These are phyloP conservation scores for Torrubiella hemipterigena DNA, from an alignment of 2,329 filamentous ascomycete genomes.

Conservation along the genomic window DNA sequence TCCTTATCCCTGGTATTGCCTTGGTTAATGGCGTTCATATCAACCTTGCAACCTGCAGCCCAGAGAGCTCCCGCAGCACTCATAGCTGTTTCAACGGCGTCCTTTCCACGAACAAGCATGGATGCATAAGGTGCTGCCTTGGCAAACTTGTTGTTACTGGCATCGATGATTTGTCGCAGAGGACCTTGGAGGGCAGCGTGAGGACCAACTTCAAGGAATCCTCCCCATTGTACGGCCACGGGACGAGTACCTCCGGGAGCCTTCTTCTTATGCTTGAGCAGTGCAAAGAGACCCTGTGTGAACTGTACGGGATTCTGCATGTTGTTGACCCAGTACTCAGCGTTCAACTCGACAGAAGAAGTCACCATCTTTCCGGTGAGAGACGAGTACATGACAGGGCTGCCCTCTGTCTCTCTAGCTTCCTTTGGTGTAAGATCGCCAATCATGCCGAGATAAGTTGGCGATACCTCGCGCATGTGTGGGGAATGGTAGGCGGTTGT, in stretches of 20 bases:
- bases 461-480: slow-evolving; percentile 13
- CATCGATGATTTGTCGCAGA: slow-evolving; percentile 8
- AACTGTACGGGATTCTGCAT: slow-evolving; percentile 7
- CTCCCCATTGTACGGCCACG: no score
- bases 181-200: slow-evolving; percentile 8
- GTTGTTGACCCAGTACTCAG: slow-evolving; percentile 9
- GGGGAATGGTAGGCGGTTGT: slow-evolving; percentile 17
- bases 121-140: slow-evolving; percentile 6
- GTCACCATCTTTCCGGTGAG: slow-evolving; percentile 5
- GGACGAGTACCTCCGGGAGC: no score
- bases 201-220: slow-evolving; percentile 11
- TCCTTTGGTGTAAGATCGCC: no score
- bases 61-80: slow-evolving; percentile 4
- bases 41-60: slow-evolving; percentile 2
- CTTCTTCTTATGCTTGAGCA: no score
- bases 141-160: slow-evolving; percentile 1
- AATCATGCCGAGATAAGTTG: slow-evolving; percentile 10
- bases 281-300: no score
- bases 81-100: slow-evolving; percentile 4
- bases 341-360: slow-evolving; percentile 1
- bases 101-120: slow-evolving; percentile 6
- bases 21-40: slow-evolving; percentile 1
- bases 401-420: no score
- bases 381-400: slow-evolving; percentile 9
- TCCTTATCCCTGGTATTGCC: slow-evolving; percentile 1